Evolutionary conservation across 495 filamentous ascomycete genomes (phyloP).

Genomic region (Penicillium mononematosum): DNA sequence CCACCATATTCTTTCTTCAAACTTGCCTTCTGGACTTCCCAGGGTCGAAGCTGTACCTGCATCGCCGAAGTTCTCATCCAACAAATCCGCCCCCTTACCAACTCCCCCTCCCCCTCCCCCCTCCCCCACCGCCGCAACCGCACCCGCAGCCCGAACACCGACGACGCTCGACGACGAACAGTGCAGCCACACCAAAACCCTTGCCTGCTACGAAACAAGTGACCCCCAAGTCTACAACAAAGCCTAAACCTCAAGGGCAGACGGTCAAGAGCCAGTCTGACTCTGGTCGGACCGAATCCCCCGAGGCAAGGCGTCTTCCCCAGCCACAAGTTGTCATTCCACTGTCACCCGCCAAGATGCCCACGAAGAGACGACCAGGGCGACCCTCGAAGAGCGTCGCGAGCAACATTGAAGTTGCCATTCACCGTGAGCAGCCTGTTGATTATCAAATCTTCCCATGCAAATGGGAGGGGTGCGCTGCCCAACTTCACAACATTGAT

Average conservation of each 20-base stretch:
- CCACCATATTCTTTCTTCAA: background rate
- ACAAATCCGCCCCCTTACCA: background rate
- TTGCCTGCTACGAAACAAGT: background rate
- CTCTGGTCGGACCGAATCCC: background rate
- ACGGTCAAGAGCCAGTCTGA: background rate
- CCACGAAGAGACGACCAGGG: slow-evolving; percentile 10
- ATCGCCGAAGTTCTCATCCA: background rate
- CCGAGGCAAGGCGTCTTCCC: background rate
- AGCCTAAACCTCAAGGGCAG: background rate
- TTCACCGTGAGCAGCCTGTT: slow-evolving; percentile 7
- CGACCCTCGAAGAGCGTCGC: slow-evolving; percentile 17
- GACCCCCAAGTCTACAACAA: background rate
- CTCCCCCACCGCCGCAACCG: background rate
- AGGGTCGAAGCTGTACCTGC: background rate
- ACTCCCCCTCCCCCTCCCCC: background rate
- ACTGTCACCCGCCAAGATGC: slow-evolving; percentile 16
- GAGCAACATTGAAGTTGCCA: slow-evolving; percentile 16
- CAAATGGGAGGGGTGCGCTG: slow-evolving; percentile 62
- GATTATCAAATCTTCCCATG: slow-evolving; percentile 56
- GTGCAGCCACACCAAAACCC: background rate
- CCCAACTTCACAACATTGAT: slow-evolving; percentile 72
- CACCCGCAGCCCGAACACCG: background rate
- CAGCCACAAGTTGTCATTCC: slow-evolving; percentile 19
- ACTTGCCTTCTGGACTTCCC: slow-evolving; percentile 7
- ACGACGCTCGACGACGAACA: background rate